Evolutionary conservation across 495 filamentous ascomycete genomes (phyloP), one percentile per base, ranked within the genome.

Genomic region (Aspergillus steynii): DNA sequence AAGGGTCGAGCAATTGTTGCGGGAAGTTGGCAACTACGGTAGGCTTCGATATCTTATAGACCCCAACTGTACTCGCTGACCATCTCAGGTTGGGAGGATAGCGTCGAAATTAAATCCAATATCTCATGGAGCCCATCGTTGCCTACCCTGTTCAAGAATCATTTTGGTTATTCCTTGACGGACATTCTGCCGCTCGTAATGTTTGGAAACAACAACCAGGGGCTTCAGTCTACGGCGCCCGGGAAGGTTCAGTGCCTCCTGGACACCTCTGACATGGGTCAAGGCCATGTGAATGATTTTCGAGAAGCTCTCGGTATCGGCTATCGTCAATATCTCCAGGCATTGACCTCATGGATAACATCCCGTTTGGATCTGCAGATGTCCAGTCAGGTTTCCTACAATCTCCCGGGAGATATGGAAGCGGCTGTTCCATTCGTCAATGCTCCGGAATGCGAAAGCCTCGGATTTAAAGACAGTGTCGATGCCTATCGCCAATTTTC

Each of bases 401-500:
- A 56, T 29, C 5, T 56, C 20, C 59, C 59, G 28, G 14, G 55
- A 15, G 52, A 60, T 25, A 55, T 55, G 51, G 20, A 20, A 20
- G 29, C 49, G 2, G 45, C 50, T 14, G 45, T 60, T 20, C 58
- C 58, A 1, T 26, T 28, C 6, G 58, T 60, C 42, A 48, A 61
- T 37, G 52, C n/a, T 6, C 59, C 59, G 0, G 59, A 55, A 15
- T 50, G 52, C 29, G 59, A 56, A 46, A 50, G 15, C 27, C 42
- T 61, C 14, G 52, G 47, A 1, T 60, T 60, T 27, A 47, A 29
- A 29, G 29, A 61, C 45, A 37, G 37, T 15, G 20, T 61, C 37
- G 59, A 61, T 29, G 29, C 26, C 14, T 61, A 61, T 34, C 15
- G 59, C 1, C 59, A 61, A 42, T 61, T 55, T 27, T 26, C 59